Conservation (phyloP, 1,139 yeast genomes). For the Diutina neorugosa region DNA sequence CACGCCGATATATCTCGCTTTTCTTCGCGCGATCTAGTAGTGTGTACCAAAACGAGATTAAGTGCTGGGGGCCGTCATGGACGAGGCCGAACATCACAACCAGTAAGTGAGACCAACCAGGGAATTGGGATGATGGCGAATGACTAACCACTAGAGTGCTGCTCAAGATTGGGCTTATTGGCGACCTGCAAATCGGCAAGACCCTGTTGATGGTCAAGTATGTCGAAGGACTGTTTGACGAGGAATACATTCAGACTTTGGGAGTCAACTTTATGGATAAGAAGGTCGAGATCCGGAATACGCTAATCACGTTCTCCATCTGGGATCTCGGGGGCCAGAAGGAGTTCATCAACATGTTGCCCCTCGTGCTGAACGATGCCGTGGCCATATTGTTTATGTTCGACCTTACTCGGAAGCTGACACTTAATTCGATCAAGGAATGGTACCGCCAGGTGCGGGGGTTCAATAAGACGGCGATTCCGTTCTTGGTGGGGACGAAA, state of each 20-base stretch:
- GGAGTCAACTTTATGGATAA: slow-evolving; percentile 97
- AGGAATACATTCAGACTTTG: slow-evolving; percentile 82
- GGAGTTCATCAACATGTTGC: slow-evolving; percentile 93
- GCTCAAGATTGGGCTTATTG: slow-evolving; percentile 84
- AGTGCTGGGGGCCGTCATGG: neutral
- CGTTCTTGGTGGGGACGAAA: slow-evolving; percentile 87
- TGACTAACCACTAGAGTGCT: slow-evolving; percentile 32
- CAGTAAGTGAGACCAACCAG: slow-evolving; percentile 8
- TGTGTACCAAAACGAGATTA: neutral
- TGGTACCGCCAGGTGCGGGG: slow-evolving; percentile 95
- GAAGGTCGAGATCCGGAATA: slow-evolving; percentile 72
- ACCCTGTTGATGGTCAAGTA: slow-evolving; percentile 95
- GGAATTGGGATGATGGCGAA: neutral
- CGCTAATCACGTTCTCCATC: slow-evolving; percentile 82
- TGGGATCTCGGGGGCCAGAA: slow-evolving; percentile 98
- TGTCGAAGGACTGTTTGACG: slow-evolving; percentile 89
- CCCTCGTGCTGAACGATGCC: slow-evolving; percentile 86
- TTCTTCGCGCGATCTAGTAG: neutral
- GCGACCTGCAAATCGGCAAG: slow-evolving; percentile 97
- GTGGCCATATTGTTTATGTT: slow-evolving; percentile 89
- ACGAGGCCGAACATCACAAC: slow-evolving; percentile 7
- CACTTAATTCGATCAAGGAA: slow-evolving; percentile 77
- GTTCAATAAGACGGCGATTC: slow-evolving; percentile 83
- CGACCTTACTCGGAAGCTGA: slow-evolving; percentile 79
- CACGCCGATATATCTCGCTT: neutral